These are phyloP conservation scores for Luffa acutangula DNA, from an alignment of 306 rosid genomes.

Conservation along the genomic window DNA sequence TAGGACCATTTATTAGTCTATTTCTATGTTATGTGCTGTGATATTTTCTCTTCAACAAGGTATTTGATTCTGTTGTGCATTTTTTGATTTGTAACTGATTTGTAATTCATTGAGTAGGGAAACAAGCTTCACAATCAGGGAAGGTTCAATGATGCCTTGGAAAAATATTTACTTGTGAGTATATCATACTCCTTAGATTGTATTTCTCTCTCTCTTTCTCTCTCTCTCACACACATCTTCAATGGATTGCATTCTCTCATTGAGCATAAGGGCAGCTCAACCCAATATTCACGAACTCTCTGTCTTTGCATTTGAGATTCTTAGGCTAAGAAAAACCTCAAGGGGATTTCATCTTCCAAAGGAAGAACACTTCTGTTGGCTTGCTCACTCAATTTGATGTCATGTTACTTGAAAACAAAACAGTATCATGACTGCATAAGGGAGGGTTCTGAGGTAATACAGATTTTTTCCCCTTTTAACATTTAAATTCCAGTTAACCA, in stretches of 20 bases:
- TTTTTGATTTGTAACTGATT: slow-evolving; percentile 17
- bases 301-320: slow-evolving; percentile 19
- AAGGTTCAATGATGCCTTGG: slow-evolving; percentile 53
- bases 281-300: neutral
- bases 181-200: neutral
- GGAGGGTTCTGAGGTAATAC: slow-evolving; percentile 87
- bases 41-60: neutral
- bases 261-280: neutral
- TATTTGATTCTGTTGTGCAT: slow-evolving; percentile 3
- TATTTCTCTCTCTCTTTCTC: slow-evolving; percentile 1
- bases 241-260: neutral
- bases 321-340: slow-evolving; percentile 82
- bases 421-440: slow-evolving; percentile 68
- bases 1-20: neutral
- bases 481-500: neutral
- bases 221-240: neutral
- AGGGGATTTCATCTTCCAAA: slow-evolving; percentile 51
- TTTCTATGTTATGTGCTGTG: neutral
- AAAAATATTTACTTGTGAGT: slow-evolving; percentile 77
- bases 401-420: slow-evolving; percentile 83
- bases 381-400: slow-evolving; percentile 91
- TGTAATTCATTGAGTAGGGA: slow-evolving; percentile 46
- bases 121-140: slow-evolving; percentile 82
- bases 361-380: slow-evolving; percentile 68
- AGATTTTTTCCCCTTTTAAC: slow-evolving; percentile 14